These are phyloP conservation scores for Nemania sp. DNA, from an alignment of 2,329 filamentous ascomycete genomes.

Conservation along the genomic window DNA sequence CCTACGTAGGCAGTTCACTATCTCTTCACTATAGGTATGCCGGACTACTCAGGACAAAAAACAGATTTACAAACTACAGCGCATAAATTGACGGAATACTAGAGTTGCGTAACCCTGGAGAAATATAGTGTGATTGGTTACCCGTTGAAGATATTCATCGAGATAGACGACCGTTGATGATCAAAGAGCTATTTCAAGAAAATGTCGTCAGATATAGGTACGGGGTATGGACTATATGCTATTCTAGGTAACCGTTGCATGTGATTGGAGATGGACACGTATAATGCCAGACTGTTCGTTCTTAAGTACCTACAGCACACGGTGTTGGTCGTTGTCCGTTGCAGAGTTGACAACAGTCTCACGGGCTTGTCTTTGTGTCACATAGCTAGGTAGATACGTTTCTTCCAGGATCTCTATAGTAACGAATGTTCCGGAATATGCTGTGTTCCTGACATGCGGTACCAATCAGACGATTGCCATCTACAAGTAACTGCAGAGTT, in stretches of 20 bases:
- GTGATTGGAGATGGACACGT: background rate
- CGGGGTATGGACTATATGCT: background rate
- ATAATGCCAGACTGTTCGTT: no score
- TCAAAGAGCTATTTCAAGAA: background rate
- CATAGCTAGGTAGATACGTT: background rate
- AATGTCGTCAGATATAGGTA: background rate
- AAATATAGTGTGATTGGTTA: background rate
- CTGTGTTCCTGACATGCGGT: conserved; percentile 10
- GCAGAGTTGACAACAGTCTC: background rate
- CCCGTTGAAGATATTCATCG: no score
- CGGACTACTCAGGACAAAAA: background rate
- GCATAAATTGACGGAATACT: background rate
- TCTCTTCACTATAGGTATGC: background rate
- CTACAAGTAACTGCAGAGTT: conserved; percentile 9
- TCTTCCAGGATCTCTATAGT: background rate
- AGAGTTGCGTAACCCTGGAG: background rate
- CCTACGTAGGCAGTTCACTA: background rate
- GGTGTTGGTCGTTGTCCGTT: background rate
- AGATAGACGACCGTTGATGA: no score
- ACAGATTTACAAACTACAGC: background rate
- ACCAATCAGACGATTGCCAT: conserved; percentile 17
- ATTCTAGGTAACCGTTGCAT: background rate
- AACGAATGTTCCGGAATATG: background rate
- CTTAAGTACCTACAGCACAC: background rate
- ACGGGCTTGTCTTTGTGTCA: background rate